Evolutionary conservation across 2,329 filamentous ascomycete genomes (phyloP).

Genomic region (Fusarium staphyleae): DNA sequence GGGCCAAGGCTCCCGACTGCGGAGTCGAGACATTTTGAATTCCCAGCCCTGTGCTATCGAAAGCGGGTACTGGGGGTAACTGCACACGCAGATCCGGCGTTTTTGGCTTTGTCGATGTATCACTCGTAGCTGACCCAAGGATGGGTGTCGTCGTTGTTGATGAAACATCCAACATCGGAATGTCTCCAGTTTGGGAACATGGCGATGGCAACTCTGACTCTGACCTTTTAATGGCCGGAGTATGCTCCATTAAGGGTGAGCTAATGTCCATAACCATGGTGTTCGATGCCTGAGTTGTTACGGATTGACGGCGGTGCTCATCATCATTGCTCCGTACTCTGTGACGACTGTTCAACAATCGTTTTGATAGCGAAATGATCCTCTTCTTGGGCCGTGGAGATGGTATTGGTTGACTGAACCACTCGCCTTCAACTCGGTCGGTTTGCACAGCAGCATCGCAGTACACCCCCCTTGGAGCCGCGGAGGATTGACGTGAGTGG

Average conservation of each 20-base stretch:
- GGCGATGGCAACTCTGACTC: constrained; percentile 38
- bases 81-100: constrained; percentile 61
- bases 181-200: constrained; percentile 36
- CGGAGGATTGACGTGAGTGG: constrained; percentile 50
- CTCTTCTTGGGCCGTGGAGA: constrained; percentile 53
- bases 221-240: constrained; percentile 27
- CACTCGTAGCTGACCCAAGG: constrained; percentile 18
- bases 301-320: constrained; percentile 43
- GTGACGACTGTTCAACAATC: constrained; percentile 58
- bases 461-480: constrained; percentile 53
- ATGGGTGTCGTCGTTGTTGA: constrained; percentile 38
- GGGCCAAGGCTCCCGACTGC: constrained; percentile 52
- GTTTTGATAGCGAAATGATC: constrained; percentile 61
- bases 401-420: constrained; percentile 54
- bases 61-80: constrained; percentile 62
- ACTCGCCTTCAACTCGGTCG: constrained; percentile 60
- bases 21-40: constrained; percentile 53
- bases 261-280: constrained; percentile 52
- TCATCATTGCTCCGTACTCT: constrained; percentile 52
- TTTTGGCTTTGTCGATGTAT: constrained; percentile 45
- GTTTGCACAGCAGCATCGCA: constrained; percentile 62
- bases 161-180: constrained; percentile 44
- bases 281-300: constrained; percentile 35
- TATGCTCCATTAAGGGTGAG: constrained; percentile 46
- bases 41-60: constrained; percentile 51